phyloP scores from a whole-genome alignment of 2,329 filamentous ascomycete species.

The Mollisia scopiformis region DNA sequence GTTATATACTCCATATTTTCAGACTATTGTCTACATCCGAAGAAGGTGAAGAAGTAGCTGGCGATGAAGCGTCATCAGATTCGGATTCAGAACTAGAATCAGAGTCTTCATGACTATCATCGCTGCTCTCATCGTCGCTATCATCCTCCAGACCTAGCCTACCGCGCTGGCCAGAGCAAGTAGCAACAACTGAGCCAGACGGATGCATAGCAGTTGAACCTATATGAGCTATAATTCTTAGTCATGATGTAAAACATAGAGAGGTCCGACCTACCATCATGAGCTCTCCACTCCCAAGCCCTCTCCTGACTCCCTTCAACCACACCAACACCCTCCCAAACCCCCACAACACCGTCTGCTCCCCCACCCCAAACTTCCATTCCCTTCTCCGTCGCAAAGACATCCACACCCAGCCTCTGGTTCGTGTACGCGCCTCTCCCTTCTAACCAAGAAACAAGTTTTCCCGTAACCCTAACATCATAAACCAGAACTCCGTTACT shows the following conservation, averaged over 20 bases:
- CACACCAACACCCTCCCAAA: constrained; percentile 61
- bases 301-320: constrained; percentile 42
- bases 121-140: constrained; percentile 10
- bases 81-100: too few species aligned
- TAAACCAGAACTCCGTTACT: constrained; percentile 60
- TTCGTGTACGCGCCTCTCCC: constrained; percentile 55
- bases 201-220: constrained; percentile 35
- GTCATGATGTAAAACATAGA: neutral
- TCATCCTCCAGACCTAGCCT: constrained; percentile 13
- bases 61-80: constrained; percentile 11
- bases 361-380: constrained; percentile 68
- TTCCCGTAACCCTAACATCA: constrained; percentile 62
- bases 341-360: constrained; percentile 54
- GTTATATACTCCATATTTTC: constrained; percentile 48
- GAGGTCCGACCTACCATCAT: constrained; percentile 31
- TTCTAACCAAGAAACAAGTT: constrained; percentile 56
- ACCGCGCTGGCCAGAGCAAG: constrained; percentile 37
- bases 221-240: constrained; percentile 29
- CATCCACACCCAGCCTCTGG: constrained; percentile 58
- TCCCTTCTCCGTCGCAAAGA: constrained; percentile 51
- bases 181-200: constrained; percentile 37
- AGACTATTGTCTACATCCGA: constrained; percentile 45
- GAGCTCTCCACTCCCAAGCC: constrained; percentile 37
- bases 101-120: constrained; percentile 6
- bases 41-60: neutral